A percentile compares a stretch with the other conserved stretches of the same genome.
Evolutionary conservation across 768 basidiomycete genomes (phyloP).

Genomic region (Gautieria morchelliformis): DNA sequence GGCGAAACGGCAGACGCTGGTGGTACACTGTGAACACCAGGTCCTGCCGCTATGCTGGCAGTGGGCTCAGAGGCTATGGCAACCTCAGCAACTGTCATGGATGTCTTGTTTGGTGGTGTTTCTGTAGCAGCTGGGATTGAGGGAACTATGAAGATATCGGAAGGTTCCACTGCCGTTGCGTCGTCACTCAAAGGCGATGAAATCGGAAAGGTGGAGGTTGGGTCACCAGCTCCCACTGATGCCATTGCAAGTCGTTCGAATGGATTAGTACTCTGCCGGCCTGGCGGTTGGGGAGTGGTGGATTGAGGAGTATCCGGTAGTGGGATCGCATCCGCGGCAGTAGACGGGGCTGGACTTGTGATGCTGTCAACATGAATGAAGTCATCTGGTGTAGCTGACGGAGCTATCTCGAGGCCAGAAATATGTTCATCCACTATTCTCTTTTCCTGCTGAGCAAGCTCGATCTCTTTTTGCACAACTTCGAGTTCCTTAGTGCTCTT

Average conservation of each 20-base stretch:
- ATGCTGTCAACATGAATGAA: not conserved
- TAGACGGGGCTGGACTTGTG: constrained; percentile 33
- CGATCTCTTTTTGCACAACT: constrained; percentile 49
- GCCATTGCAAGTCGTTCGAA: constrained; percentile 65
- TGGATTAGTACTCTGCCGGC: constrained; percentile 74
- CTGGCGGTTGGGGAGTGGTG: constrained; percentile 38
- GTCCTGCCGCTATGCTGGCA: not conserved
- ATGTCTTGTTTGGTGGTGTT: not conserved
- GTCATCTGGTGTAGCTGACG: constrained; percentile 13
- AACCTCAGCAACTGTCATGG: not conserved
- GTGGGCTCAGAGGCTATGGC: not conserved
- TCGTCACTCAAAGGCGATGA: constrained; percentile 32
- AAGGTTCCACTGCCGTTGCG: constrained; percentile 25
- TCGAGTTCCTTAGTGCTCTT: constrained; percentile 65
- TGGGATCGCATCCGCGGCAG: constrained; percentile 60
- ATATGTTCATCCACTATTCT: constrained; percentile 35
- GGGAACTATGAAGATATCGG: constrained; percentile 12
- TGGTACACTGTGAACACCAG: not conserved
- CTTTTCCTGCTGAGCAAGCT: constrained; percentile 43
- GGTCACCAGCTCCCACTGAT: constrained; percentile 30
- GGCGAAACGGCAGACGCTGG: not conserved
- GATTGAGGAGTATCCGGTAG: constrained; percentile 63
- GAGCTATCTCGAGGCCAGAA: constrained; percentile 32
- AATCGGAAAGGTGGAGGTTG: constrained; percentile 53
- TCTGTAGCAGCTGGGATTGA: not conserved